A percentile compares a stretch with the other conserved stretches of the same genome.
Conservation (phyloP, 805 yeast genomes). For the Kodamaea hsintzibuensis region DNA sequence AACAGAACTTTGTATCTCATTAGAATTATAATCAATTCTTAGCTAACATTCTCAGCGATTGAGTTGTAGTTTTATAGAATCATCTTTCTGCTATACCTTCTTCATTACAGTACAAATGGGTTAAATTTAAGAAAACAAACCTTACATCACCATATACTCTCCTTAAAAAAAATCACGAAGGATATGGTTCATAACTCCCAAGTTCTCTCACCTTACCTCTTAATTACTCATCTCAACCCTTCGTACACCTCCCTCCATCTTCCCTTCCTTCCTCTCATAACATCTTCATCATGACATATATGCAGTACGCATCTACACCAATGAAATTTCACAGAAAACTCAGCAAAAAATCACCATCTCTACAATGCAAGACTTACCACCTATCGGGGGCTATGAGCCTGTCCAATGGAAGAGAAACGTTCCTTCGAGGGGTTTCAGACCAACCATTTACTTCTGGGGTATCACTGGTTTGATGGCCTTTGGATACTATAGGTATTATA, state of each 20-base stretch:
- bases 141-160: too few species aligned
- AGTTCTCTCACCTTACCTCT: too few species aligned
- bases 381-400: conserved; percentile 80
- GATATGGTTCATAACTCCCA: too few species aligned
- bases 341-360: conserved; percentile 4
- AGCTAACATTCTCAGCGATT: too few species aligned
- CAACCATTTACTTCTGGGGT: conserved; percentile 67
- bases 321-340: conserved; percentile 9
- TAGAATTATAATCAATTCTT: too few species aligned
- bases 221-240: too few species aligned
- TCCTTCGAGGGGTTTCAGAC: conserved; percentile 84
- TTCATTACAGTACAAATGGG: too few species aligned
- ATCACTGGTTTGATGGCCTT: conserved; percentile 63
- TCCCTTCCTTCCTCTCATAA: background rate
- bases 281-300: background rate
- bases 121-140: too few species aligned
- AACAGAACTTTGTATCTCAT: too few species aligned
- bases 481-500: conserved; percentile 67
- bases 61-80: too few species aligned
- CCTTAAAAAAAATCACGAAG: too few species aligned
- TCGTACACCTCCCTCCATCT: background rate
- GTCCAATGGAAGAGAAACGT: conserved; percentile 88
- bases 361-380: conserved; percentile 78
- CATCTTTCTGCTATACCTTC: too few species aligned
- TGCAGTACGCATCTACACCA: conserved; percentile 10